phyloP scores from a whole-genome alignment of 208 protist species.

The Leishmania turanica region DNA sequence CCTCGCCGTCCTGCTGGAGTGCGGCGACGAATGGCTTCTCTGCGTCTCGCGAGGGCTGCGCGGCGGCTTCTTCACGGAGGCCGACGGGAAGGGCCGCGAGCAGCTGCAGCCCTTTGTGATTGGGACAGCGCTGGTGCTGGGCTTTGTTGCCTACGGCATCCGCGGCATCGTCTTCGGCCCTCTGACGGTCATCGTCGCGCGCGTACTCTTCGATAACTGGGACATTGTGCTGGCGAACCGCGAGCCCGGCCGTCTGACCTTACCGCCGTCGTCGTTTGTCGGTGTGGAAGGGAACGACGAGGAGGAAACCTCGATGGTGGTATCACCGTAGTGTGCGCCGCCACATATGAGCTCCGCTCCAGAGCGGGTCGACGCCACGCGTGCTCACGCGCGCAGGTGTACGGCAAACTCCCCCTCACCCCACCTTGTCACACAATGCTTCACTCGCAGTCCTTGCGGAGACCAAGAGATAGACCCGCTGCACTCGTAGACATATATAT shows the following conservation, averaged over 20 bases:
- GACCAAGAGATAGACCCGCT: background rate
- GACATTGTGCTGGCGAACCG: constrained; percentile 37
- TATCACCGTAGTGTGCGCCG: background rate
- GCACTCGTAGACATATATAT: background rate
- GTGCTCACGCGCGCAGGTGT: background rate
- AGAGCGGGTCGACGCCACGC: background rate
- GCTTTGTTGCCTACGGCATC: constrained; percentile 65
- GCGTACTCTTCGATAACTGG: constrained; percentile 80
- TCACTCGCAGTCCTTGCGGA: background rate
- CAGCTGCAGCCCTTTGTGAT: constrained; percentile 65
- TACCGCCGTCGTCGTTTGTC: background rate
- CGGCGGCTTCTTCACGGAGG: constrained; percentile 33
- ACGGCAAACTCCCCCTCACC: background rate
- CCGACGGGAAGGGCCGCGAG: constrained; percentile 29
- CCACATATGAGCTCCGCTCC: background rate
- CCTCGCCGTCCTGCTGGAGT: constrained; percentile 44
- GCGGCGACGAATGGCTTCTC: constrained; percentile 68
- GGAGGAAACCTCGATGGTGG: background rate
- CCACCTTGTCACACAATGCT: background rate
- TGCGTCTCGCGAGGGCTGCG: constrained; percentile 54
- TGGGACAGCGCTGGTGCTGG: constrained; percentile 59
- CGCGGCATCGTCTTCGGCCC: constrained; percentile 69
- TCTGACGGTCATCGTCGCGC: constrained; percentile 71
- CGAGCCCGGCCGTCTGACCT: background rate
- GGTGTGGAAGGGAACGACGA: constrained; percentile 1